Evolutionary conservation across 2,329 filamentous ascomycete genomes (phyloP), one percentile per base, ranked within the genome.

Genomic region (Bipolaris bicolor): DNA sequence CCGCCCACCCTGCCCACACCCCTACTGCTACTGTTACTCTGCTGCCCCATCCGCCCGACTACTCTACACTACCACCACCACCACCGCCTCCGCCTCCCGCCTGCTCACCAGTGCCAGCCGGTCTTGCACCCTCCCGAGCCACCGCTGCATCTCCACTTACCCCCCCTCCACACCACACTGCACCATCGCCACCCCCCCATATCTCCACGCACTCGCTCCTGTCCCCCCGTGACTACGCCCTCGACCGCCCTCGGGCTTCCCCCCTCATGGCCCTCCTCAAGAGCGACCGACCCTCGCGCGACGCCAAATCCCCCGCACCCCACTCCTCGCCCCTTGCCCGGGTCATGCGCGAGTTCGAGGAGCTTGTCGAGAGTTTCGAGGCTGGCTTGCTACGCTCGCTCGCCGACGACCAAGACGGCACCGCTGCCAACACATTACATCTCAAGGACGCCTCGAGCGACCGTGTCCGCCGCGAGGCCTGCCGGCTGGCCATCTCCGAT

Each of bases 331-430:
- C 63, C 54, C 65, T 73, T 57, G 67, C 65, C 39, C 70, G 67
- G 29, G 65, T 73, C 26, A 69, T 73, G 72, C 70, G 66, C 63
- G 69, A 73, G 56, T 74, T 72, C 54, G 64, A 74, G 47, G 67
- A 73, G 55, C 66, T 74, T 34, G 71, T 70, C 41, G 51, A 56
- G 46, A 57, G 57, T 52, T 69, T 69, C 57, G 72, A 75, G 67
- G 59, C 61, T 20, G 65, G 65, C 33, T 64, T 75, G 60, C 62
- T 66, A 61, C 67, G 61, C 54, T 73, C 72, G 26, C 69, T 73
- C 20, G 63, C 64, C 20, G 58, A 63, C 43, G 41, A 57, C 20
- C 57, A 63, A 37, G 41, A 58, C 34, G 45, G 57, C 36, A 43
- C 22, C 18, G 20, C 36, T 50, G 29, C 31, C 44, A 37, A 45